Conservation (phyloP, 257 asterid species). For the Salvia miltiorrhiza region DNA sequence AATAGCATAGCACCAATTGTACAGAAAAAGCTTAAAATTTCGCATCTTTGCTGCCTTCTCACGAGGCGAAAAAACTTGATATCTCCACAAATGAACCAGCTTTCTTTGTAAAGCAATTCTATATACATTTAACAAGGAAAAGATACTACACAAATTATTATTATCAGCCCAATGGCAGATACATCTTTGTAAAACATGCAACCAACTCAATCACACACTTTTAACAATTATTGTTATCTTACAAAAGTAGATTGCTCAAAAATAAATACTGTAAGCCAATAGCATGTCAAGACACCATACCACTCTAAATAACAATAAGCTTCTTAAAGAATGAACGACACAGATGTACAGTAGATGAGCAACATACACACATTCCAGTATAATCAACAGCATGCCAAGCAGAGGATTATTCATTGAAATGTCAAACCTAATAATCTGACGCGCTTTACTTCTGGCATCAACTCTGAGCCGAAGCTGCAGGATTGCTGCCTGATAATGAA, state of each 20-base stretch:
- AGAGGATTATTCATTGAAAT: slow-evolving; percentile 12
- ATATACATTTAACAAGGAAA: background rate
- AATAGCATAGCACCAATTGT: too few relatives aligned
- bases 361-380: background rate
- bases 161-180: background rate
- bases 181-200: background rate
- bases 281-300: background rate
- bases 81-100: background rate
- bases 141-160: too few relatives aligned
- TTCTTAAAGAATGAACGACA: background rate
- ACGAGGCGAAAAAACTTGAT: background rate
- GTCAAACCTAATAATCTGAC: background rate
- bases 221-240: background rate
- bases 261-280: background rate
- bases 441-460: slow-evolving; percentile 34
- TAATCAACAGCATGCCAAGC: background rate
- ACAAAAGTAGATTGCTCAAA: background rate
- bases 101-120: background rate
- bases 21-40: too few relatives aligned
- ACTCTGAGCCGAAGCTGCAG: slow-evolving; percentile 74
- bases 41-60: background rate
- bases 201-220: background rate
- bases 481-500: slow-evolving; percentile 51
- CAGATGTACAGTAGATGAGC: slow-evolving; percentile 12
- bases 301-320: background rate